These are phyloP conservation scores for Capsicum baccatum DNA, from an alignment of 257 asterid species.

Conservation along the genomic window DNA sequence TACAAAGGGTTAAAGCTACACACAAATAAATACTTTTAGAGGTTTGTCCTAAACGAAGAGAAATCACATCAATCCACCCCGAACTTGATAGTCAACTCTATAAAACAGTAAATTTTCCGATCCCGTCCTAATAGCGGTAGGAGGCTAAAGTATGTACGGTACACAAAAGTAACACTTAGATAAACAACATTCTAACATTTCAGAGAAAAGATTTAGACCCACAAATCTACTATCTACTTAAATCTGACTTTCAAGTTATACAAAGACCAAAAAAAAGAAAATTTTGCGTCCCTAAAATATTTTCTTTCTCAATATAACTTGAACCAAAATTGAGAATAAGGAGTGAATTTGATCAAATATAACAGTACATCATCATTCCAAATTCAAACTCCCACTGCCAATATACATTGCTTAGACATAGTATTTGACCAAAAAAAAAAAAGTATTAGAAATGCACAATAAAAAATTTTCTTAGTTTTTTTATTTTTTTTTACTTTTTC, in stretches of 20 bases:
- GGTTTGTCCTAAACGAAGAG: no score
- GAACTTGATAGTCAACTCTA: no score
- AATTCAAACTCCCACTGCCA: background rate
- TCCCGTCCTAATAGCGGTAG: no score
- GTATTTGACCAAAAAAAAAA: background rate
- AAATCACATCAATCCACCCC: no score
- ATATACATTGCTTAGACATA: background rate
- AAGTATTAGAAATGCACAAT: background rate
- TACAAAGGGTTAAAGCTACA: no score
- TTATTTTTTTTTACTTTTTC: no score
- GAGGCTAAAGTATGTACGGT: no score
- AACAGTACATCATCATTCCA: background rate
- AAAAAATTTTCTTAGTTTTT: background rate
- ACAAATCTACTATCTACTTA: no score
- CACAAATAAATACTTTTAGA: no score
- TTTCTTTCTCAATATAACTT: background rate
- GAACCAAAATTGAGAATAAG: background rate
- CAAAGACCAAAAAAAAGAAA: no score
- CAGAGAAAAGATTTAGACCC: background rate
- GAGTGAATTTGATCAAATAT: background rate
- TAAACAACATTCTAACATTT: background rate
- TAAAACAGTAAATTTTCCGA: no score
- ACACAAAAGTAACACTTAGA: background rate
- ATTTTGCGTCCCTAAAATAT: background rate
- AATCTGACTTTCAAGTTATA: no score